Evolutionary conservation across 1,284 basidiomycete species (phyloP).

Genomic region (Marasmius oreades): DNA sequence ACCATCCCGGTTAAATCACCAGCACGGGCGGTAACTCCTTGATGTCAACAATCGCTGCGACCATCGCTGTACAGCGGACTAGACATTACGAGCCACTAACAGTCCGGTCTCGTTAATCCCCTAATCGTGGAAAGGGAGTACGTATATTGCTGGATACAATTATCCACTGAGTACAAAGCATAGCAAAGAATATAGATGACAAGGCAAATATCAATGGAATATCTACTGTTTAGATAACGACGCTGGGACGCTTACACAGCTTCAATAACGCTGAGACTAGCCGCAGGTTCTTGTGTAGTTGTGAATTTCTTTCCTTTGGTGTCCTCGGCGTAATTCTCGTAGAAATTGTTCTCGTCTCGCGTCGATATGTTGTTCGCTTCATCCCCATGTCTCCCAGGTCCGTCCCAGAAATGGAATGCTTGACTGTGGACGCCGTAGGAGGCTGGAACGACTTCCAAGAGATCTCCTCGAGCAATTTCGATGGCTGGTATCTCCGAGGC

Average conservation of each 20-base stretch:
- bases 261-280: slow-evolving; percentile 10
- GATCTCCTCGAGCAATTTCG: slow-evolving; percentile 88
- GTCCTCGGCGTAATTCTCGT: slow-evolving; percentile 84
- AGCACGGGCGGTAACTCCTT: no score
- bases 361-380: slow-evolving; percentile 34
- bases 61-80: no score
- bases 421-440: slow-evolving; percentile 87
- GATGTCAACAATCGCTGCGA: no score
- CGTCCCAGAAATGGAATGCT: slow-evolving; percentile 92
- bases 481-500: slow-evolving; percentile 96
- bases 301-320: slow-evolving; percentile 62
- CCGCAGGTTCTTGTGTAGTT: slow-evolving; percentile 7
- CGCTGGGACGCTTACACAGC: slow-evolving; percentile 3
- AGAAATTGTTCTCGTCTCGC: slow-evolving; percentile 71
- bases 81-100: no score
- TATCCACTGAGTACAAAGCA: no score
- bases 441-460: slow-evolving; percentile 87
- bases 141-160: no score
- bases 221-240: no score
- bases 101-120: no score
- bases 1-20: no score
- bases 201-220: no score
- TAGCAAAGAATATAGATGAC: no score
- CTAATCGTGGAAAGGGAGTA: no score
- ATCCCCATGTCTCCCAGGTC: slow-evolving; percentile 60